phyloP scores from a whole-genome alignment of 208 protist genomes.

The Trypanosoma mega region DNA sequence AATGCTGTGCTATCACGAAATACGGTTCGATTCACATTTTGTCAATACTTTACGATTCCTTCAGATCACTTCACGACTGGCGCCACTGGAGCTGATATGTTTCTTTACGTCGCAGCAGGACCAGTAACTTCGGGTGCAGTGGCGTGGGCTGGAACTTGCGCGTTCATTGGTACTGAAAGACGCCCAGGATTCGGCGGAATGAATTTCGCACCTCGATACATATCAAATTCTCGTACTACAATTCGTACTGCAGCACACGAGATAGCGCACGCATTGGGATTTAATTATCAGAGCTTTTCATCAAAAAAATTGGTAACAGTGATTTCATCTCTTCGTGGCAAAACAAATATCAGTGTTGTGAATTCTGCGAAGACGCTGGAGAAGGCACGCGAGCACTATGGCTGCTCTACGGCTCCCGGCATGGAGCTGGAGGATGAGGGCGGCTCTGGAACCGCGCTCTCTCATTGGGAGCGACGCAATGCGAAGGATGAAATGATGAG shows the following conservation, averaged over 20 bases:
- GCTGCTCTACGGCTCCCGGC: conserved; percentile 45
- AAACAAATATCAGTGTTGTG: neutral
- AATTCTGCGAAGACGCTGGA: conserved; percentile 26
- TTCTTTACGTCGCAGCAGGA: conserved; percentile 63
- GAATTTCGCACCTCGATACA: conserved; percentile 18
- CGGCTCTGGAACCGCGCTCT: conserved; percentile 34
- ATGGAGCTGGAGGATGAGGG: conserved; percentile 82
- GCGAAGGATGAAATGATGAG: conserved; percentile 88
- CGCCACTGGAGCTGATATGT: conserved; percentile 47
- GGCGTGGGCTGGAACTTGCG: conserved; percentile 52
- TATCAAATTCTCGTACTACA: neutral
- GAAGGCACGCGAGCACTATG: conserved; percentile 55
- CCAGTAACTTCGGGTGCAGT: conserved; percentile 16
- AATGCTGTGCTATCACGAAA: neutral
- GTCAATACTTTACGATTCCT: conserved; percentile 49
- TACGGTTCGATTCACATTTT: conserved; percentile 4
- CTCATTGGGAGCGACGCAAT: conserved; percentile 89
- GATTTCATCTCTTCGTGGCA: neutral
- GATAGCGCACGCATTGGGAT: conserved; percentile 43
- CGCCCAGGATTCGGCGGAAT: conserved; percentile 27
- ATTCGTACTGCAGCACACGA: conserved; percentile 33
- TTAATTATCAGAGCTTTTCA: conserved; percentile 7
- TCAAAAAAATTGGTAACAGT: neutral
- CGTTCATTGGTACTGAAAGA: neutral
- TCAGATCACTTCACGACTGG: conserved; percentile 31